Evolutionary conservation across 805 yeast genomes (phyloP), one percentile per base, ranked within the genome.

Genomic region (Blastobotrys peoriensis): DNA sequence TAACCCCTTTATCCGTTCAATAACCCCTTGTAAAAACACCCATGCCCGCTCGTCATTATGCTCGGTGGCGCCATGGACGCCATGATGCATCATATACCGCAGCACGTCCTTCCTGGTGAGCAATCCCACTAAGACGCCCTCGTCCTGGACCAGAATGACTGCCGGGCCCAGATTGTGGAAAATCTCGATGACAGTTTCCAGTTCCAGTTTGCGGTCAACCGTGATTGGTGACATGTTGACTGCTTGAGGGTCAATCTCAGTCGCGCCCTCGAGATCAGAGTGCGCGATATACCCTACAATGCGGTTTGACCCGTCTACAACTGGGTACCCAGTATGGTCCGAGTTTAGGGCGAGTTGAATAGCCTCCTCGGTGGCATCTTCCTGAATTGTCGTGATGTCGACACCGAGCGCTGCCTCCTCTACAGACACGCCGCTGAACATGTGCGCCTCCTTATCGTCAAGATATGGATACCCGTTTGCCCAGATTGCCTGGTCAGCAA

Each of bases 401-500:
- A 40, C 33, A 8, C n/a, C 21, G 3, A 46, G 48, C 94, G 88
- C 86, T 3, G 91, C 77, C 41, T 76, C 83, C 6, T 66, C 62
- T 0, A 75, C 76, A 1, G 63, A 64, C 5, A 66, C 70, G 30
- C 74, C 30, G 13, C 30, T 77, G 56, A 81, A 79, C 15, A 66
- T 67, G 49, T 74, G 79, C 37, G 81, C 86, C 50, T 82, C 89
- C 55, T 83, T 83, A 79, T 68, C 58, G 77, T 88, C 62, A 21
- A 91, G 72, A 47, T 77, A 77, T 0, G 99, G 98, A 38, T 86
- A 71, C 0, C 96, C 96, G 64, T 88, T 89, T 56, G 86, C 84
- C 33, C 70, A 67, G 50, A 94, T 88, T 86, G 89, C 89, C 63
- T 87, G 94, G 60, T 93, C 98, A 0, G 98, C 96, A 48, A 93